Evolutionary conservation across 768 basidiomycete species (phyloP).

Genomic region (Leccinum truebloodii): DNA sequence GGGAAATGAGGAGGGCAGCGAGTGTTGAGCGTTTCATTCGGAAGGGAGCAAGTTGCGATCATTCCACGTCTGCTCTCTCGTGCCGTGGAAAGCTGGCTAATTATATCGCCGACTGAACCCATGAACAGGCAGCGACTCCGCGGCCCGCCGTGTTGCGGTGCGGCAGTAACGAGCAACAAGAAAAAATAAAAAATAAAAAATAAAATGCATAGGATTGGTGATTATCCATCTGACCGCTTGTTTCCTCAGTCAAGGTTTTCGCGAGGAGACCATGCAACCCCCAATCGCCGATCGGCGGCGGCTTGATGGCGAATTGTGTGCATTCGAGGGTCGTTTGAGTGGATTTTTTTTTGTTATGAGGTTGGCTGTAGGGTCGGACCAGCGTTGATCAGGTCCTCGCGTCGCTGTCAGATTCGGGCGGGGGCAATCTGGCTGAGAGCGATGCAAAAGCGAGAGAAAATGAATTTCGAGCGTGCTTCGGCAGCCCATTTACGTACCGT

Average conservation of each 20-base stretch:
- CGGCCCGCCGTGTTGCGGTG: conserved; percentile 20
- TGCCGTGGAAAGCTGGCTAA: conserved; percentile 24
- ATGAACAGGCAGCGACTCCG: conserved; percentile 25
- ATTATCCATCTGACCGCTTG: conserved; percentile 3
- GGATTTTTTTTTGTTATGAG: neutral
- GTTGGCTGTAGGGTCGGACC: neutral
- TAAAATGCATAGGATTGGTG: neutral
- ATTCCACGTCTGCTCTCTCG: conserved; percentile 12
- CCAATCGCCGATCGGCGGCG: conserved; percentile 33
- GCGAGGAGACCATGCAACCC: conserved; percentile 28
- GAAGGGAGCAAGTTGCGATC: neutral
- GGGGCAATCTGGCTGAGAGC: conserved; percentile 28
- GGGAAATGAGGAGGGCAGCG: conserved; percentile 19
- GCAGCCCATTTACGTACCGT: conserved; percentile 59
- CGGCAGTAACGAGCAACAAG: conserved; percentile 1
- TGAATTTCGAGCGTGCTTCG: conserved; percentile 37
- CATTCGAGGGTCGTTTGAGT: conserved; percentile 6
- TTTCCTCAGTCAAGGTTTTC: conserved; percentile 13
- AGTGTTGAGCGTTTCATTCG: conserved; percentile 21
- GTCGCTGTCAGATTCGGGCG: conserved; percentile 14
- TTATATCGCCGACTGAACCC: conserved; percentile 37
- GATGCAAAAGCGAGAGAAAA: conserved; percentile 29
- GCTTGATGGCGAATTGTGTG: conserved; percentile 14
- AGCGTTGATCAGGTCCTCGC: conserved; percentile 16
- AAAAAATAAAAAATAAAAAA: neutral